Evolutionary conservation across 2,329 filamentous ascomycete species (phyloP), one percentile per base, ranked within the genome.

Genomic region (Uncinocarpus reesii): DNA sequence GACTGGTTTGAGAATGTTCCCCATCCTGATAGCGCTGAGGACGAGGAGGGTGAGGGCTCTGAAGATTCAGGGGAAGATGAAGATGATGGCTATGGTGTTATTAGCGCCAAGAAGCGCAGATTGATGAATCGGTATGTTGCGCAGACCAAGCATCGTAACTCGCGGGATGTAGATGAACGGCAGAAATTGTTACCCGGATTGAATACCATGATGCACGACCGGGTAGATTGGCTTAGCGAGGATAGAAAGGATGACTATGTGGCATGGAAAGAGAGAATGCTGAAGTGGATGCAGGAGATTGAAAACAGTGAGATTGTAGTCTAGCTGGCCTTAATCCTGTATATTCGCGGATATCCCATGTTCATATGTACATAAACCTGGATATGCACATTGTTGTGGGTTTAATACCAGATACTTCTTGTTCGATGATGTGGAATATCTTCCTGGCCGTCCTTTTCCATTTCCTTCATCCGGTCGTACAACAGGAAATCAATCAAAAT

Each of bases 401-500:
- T 15, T 66, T 57, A 95, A 65, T 95, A 95, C 89, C 89, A 95
- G 53, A 95, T 95, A 61, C 87, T 93, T 62, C 89, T 78, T 36
- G 89, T 95, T 54, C 89, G 76, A 67, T 95, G 89, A 67, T 95
- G 88, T 4, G 86, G 86, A 52, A 87, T 77, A 28, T 62, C 62
- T 52, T 69, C 71, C 52, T 62, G 57, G 65, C 45, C 80, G 72
- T 55, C 72, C 64, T 69, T 71, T 65, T 96, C 90, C 62, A 84
- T 65, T 60, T 87, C 83, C 65, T 96, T 98, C 69, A 92, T 88
- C 15, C 84, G 80, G 68, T 98, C 92, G 62, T 98, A 98, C 48
- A 98, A 71, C 65, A 95, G 95, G 68, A 96, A 98, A 66, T 98
- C 92, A 54, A 98, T 92, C 58, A 98, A 66, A 32, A 96, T 86